phyloP scores from a whole-genome alignment of 2,329 filamentous ascomycete genomes.

The Aspergillus awamori region DNA sequence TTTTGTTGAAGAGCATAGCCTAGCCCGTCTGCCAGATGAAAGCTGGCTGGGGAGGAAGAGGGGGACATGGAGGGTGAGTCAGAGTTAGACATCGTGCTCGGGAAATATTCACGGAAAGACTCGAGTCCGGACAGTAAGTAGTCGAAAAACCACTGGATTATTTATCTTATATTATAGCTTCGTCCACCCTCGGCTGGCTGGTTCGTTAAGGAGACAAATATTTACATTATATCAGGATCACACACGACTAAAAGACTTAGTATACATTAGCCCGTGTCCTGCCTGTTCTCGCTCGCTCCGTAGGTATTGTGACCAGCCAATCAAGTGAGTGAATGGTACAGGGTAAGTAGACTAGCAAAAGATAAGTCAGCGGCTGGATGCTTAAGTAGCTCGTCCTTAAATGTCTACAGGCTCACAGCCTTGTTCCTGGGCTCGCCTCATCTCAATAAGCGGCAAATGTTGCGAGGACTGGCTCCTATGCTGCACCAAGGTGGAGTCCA shows the following conservation, averaged over 20 bases:
- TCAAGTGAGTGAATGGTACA: too few species aligned
- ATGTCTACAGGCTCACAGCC: not conserved
- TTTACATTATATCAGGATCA: not conserved
- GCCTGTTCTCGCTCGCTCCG: too few species aligned
- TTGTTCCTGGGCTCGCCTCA: not conserved
- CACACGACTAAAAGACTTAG: not conserved
- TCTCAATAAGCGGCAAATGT: not conserved
- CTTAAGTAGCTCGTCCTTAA: not conserved
- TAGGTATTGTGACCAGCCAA: too few species aligned
- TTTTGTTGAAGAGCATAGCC: conserved; percentile 16
- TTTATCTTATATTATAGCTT: not conserved
- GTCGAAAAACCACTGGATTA: not conserved
- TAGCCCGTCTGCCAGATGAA: conserved; percentile 4
- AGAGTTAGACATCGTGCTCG: not conserved
- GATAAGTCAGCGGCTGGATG: too few species aligned
- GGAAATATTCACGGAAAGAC: not conserved
- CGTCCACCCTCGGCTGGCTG: not conserved
- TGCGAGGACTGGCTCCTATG: not conserved
- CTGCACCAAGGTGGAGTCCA: not conserved
- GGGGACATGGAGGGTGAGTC: not conserved
- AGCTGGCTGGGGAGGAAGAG: not conserved
- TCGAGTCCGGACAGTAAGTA: too few species aligned
- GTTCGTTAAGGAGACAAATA: not conserved
- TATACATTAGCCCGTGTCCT: not conserved
- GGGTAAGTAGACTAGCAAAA: too few species aligned